phyloP scores from a whole-genome alignment of 1,284 basidiomycete species.

The Trichosporon sp. region DNA sequence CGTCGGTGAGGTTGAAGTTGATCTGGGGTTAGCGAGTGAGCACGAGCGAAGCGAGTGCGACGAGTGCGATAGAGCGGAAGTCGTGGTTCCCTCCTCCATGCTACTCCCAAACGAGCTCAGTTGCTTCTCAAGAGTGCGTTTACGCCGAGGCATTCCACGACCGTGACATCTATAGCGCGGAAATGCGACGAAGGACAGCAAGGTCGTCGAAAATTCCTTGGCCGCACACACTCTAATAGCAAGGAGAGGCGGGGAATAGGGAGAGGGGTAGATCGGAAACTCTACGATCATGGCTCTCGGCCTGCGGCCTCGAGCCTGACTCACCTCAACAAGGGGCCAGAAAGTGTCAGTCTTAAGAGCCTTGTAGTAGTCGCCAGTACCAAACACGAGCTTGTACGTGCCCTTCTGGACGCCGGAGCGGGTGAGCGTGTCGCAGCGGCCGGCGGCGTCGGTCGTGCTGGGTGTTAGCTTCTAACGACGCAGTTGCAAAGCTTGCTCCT shows the following conservation, averaged over 20 bases:
- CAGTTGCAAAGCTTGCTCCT: too few relatives aligned
- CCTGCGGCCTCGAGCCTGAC: slow-evolving; percentile 5
- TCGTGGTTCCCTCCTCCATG: not conserved
- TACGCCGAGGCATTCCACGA: too few relatives aligned
- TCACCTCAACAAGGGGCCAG: slow-evolving; percentile 60
- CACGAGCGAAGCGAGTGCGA: not conserved
- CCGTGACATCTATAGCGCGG: too few relatives aligned
- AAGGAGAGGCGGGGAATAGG: not conserved
- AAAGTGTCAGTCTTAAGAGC: slow-evolving; percentile 61
- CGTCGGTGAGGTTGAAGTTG: slow-evolving; percentile 63
- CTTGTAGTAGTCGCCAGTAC: slow-evolving; percentile 75
- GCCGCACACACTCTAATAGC: too few relatives aligned
- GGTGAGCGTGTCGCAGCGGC: slow-evolving; percentile 68
- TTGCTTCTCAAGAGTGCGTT: not conserved
- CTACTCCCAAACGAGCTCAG: too few relatives aligned
- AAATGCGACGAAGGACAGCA: too few relatives aligned
- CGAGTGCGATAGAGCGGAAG: not conserved
- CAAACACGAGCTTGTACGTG: slow-evolving; percentile 77
- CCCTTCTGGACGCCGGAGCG: slow-evolving; percentile 55
- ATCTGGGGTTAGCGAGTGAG: slow-evolving; percentile 53
- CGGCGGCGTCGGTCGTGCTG: slow-evolving; percentile 73
- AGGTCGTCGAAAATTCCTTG: too few relatives aligned
- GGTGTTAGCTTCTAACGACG: not conserved
- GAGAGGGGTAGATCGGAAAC: too few relatives aligned
- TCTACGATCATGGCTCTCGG: too few relatives aligned